Evolutionary conservation across 768 basidiomycete species (phyloP).

Genomic region (Lactarius sp.): DNA sequence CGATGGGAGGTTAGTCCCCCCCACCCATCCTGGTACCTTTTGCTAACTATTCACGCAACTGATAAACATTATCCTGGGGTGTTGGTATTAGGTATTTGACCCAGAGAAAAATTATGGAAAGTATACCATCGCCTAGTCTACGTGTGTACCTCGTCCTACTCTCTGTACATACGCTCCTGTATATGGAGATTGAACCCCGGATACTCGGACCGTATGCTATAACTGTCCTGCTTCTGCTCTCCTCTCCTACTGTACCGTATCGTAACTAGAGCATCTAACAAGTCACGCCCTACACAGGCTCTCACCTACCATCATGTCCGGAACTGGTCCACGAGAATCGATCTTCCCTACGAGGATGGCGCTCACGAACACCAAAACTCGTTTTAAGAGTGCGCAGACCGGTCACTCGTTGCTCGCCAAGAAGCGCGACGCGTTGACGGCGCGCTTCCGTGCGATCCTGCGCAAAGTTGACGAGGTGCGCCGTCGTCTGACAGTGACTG

Average conservation of each 20-base stretch:
- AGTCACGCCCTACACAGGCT: no score
- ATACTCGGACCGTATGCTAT: conserved; percentile 3
- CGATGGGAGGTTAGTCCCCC: conserved; percentile 81
- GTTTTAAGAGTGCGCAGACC: conserved; percentile 88
- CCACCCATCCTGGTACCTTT: background rate
- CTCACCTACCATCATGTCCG: conserved; percentile 59
- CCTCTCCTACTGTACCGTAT: background rate
- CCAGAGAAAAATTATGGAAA: conserved; percentile 92
- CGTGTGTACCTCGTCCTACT: background rate
- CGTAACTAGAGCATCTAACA: no score
- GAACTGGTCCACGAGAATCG: conserved; percentile 84
- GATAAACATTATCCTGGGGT: background rate
- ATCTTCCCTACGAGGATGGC: conserved; percentile 98
- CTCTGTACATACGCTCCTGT: background rate
- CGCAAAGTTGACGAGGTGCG: conserved; percentile 94
- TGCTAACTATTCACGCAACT: background rate
- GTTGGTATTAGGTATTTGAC: conserved; percentile 66
- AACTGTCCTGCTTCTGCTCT: background rate
- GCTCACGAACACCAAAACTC: conserved; percentile 84
- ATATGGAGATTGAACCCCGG: background rate
- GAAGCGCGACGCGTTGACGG: conserved; percentile 95
- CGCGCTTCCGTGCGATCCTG: conserved; percentile 89
- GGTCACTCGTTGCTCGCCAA: conserved; percentile 94
- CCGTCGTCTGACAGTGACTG: background rate
- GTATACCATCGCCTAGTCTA: conserved; percentile 63